phyloP scores from a whole-genome alignment of 1,284 basidiomycete species.

The Vanrija sp. region DNA sequence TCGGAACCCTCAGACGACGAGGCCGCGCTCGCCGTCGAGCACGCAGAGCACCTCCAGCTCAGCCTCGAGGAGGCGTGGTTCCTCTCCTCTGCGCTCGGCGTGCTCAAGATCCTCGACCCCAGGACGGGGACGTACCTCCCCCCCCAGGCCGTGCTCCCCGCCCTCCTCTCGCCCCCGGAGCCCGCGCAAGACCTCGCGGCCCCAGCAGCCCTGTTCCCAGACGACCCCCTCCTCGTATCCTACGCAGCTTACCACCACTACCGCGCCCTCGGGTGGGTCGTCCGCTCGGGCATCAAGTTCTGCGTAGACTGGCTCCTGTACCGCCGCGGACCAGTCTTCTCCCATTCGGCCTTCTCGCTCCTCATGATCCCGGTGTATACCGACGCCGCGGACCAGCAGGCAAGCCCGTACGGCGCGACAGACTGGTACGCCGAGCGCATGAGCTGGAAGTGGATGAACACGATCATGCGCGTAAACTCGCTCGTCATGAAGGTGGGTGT shows the following conservation, averaged over 20 bases:
- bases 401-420: conserved; percentile 55
- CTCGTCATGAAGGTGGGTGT: conserved; percentile 90
- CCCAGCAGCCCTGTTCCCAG: conserved; percentile 48
- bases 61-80: conserved; percentile 91
- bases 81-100: conserved; percentile 76
- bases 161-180: conserved; percentile 32
- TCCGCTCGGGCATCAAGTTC: conserved; percentile 95
- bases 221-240: conserved; percentile 88
- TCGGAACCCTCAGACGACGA: conserved; percentile 43
- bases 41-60: conserved; percentile 88
- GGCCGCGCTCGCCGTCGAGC: conserved; percentile 54
- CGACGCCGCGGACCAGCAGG: conserved; percentile 64
- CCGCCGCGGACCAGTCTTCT: conserved; percentile 89
- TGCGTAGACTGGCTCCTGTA: conserved; percentile 94
- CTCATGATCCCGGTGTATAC: conserved; percentile 85
- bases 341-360: conserved; percentile 90
- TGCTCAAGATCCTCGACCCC: conserved; percentile 68
- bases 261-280: conserved; percentile 95
- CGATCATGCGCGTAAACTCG: conserved; percentile 92
- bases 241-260: conserved; percentile 95
- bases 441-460: conserved; percentile 94
- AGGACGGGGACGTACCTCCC: conserved; percentile 27
- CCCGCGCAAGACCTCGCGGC: conserved; percentile 19
- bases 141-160: conserved; percentile 52
- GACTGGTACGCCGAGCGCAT: conserved; percentile 63